Percentiles rank a stretch among this genome's conserved stretches.
Conservation (phyloP, 2,329 filamentous ascomycete species). For the Talaromyces amestolkiae region DNA sequence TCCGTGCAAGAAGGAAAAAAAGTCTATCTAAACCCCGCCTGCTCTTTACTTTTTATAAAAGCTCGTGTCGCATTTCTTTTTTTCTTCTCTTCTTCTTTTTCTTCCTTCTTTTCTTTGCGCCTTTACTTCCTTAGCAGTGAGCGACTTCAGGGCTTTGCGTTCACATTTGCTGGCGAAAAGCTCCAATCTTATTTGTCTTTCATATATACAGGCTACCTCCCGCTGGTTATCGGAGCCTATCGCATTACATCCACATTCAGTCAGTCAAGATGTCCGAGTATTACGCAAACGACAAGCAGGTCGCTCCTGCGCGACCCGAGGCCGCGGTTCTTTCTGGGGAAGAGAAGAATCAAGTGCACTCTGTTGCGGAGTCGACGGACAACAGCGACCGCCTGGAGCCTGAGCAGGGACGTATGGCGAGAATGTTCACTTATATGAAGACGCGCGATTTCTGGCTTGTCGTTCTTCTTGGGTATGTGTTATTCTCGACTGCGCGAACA, state of each 20-base stretch:
- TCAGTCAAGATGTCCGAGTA: slow-evolving; percentile 20
- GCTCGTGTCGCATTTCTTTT: neutral
- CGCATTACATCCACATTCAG: neutral
- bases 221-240: slow-evolving; percentile 6
- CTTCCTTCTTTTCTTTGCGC: slow-evolving; percentile 12
- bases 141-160: slow-evolving; percentile 61
- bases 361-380: slow-evolving; percentile 10
- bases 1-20: slow-evolving; percentile 1
- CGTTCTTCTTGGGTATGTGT: slow-evolving; percentile 14
- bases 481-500: neutral
- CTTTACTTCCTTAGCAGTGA: slow-evolving; percentile 31
- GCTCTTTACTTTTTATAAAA: neutral
- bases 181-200: slow-evolving; percentile 33
- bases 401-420: slow-evolving; percentile 3
- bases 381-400: slow-evolving; percentile 13
- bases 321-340: neutral
- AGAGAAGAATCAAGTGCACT: slow-evolving; percentile 13
- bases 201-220: neutral
- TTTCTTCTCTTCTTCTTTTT: neutral
- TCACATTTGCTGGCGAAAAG: slow-evolving; percentile 48
- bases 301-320: slow-evolving; percentile 1
- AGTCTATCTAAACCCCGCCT: slow-evolving; percentile 14
- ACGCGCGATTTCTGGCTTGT: slow-evolving; percentile 19
- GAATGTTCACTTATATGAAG: slow-evolving; percentile 17
- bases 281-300: slow-evolving; percentile 9